Percentiles rank a stretch among this genome's conserved stretches.
These are phyloP conservation scores for Claviceps pazoutovae DNA, from an alignment of 2,329 filamentous ascomycete species.

Conservation along the genomic window DNA sequence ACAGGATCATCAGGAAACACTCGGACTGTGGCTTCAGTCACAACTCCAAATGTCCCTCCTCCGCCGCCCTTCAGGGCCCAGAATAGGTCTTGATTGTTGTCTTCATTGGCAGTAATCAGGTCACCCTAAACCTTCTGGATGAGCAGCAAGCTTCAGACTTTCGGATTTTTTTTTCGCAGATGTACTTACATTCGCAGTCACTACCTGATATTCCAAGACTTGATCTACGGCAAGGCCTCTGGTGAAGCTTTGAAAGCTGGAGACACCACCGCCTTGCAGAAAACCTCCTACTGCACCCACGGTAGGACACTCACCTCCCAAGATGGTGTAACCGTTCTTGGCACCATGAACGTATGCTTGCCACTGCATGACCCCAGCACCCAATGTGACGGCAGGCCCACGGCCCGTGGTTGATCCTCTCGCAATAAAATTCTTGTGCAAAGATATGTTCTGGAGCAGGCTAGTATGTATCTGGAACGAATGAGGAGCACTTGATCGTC, in stretches of 20 bases:
- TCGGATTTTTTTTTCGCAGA: not conserved
- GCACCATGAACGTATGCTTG: not conserved
- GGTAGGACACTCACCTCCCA: conserved; percentile 1
- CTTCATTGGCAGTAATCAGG: not conserved
- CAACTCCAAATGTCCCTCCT: conserved; percentile 1
- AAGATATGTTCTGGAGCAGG: not conserved
- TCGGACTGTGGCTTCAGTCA: conserved; percentile 1
- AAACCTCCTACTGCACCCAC: not conserved
- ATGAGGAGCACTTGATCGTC: not conserved
- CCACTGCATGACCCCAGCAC: not conserved
- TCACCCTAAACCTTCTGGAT: not conserved
- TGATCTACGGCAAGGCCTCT: conserved; percentile 1
- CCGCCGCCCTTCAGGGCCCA: conserved; percentile 1
- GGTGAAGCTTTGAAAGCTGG: not conserved
- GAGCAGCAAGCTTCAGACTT: too few species aligned
- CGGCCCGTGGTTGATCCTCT: not conserved
- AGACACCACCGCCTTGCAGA: not conserved
- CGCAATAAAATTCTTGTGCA: not conserved
- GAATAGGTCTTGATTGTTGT: not conserved
- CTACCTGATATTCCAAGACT: not conserved
- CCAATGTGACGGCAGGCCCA: not conserved
- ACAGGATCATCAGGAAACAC: conserved; percentile 1
- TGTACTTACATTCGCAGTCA: not conserved
- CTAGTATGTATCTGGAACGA: conserved; percentile 2
- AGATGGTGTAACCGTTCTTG: not conserved